Evolutionary conservation across 1,284 basidiomycete species (phyloP).

Genomic region (Lentinula novae-zelandiae): DNA sequence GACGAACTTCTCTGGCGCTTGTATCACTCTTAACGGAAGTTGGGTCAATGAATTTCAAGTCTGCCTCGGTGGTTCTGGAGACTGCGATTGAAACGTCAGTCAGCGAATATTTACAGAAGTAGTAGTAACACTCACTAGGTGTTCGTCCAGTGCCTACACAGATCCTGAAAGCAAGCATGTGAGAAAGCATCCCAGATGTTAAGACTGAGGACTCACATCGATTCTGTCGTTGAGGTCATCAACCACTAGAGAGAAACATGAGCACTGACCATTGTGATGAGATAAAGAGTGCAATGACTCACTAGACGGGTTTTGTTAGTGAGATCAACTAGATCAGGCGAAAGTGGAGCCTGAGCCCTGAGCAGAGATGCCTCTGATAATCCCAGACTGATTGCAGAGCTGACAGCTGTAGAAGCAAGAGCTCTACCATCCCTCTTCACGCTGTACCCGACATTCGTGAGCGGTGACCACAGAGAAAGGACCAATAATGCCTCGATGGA

Average conservation of each 20-base stretch:
- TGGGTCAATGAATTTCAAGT: conserved; percentile 26
- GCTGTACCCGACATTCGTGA: conserved; percentile 24
- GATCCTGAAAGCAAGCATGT: conserved; percentile 24
- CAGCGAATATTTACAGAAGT: not conserved
- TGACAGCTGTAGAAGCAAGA: conserved; percentile 38
- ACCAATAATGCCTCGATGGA: conserved; percentile 40
- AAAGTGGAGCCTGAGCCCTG: conserved; percentile 19
- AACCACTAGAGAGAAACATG: conserved; percentile 31
- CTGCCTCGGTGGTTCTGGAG: conserved; percentile 28
- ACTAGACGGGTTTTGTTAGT: conserved; percentile 36
- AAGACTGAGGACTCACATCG: conserved; percentile 17
- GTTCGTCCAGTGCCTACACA: conserved; percentile 37
- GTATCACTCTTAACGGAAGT: conserved; percentile 22
- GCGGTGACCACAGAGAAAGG: conserved; percentile 40
- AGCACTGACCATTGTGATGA: conserved; percentile 10
- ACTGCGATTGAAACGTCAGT: conserved; percentile 16
- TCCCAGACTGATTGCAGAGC: conserved; percentile 42
- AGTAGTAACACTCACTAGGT: conserved; percentile 3
- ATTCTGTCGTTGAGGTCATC: conserved; percentile 33
- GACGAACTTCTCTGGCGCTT: conserved; percentile 28
- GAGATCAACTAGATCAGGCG: conserved; percentile 24
- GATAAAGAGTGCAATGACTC: conserved; percentile 14
- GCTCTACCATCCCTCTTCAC: conserved; percentile 36
- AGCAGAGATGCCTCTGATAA: conserved; percentile 32
- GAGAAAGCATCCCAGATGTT: not conserved